Evolutionary conservation across 441 rosid species (phyloP).

Genomic region (Kokia cookei): DNA sequence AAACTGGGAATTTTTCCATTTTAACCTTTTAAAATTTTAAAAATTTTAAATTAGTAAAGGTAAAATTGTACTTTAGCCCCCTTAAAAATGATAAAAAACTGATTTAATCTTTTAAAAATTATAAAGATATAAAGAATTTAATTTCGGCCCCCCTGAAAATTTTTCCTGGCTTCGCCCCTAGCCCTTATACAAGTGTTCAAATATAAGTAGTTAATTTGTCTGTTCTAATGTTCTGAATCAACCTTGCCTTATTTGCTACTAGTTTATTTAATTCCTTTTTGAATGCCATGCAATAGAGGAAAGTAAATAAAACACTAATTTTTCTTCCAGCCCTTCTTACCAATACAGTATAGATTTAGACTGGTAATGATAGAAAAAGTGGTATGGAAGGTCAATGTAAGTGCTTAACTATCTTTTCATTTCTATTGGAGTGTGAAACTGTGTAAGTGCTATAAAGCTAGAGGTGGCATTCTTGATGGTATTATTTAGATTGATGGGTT

Average conservation of each 20-base stretch:
- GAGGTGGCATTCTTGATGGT: neutral
- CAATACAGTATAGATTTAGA: neutral
- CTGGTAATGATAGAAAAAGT: neutral
- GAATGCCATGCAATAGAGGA: neutral
- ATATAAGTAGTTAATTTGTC: neutral
- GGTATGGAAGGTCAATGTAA: neutral
- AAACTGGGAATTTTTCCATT: no score
- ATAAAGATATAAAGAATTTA: no score
- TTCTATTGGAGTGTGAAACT: neutral
- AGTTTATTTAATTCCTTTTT: conserved; percentile 3
- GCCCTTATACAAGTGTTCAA: neutral
- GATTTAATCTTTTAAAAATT: no score
- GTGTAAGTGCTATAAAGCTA: neutral
- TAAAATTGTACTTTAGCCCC: no score
- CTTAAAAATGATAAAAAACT: no score
- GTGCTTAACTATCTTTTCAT: neutral
- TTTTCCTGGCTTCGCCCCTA: no score
- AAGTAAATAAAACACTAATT: neutral
- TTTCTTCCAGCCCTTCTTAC: neutral
- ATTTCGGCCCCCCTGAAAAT: no score
- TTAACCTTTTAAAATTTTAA: no score
- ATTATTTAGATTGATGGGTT: neutral
- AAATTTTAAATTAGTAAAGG: no score
- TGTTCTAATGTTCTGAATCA: neutral
- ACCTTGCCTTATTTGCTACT: neutral